Base-by-base conservation (phyloP, 345 rosid species). In the Garcia nutans region DNA sequence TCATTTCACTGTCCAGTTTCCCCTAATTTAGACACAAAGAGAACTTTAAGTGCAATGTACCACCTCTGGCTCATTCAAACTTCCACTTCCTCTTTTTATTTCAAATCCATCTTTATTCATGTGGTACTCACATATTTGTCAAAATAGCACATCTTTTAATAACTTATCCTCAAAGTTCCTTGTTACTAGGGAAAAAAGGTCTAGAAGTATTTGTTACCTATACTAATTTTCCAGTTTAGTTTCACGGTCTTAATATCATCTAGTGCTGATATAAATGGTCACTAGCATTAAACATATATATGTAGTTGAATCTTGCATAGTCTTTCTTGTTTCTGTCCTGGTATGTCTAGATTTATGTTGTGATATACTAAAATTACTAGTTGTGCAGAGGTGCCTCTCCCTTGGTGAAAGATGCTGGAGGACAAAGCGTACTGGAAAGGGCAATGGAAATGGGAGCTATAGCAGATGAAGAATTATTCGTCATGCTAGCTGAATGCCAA, bases 391-490 rank as follows among this genome's bases (percentile, higher is more conserved):
- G 97, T 17, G 93, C 93, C 42, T 81, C 87, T 10, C 86, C 94
- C 60, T 87, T 91, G 0, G 81, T 89, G 74, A 92, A 84, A 79
- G 98, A 94, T 61, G 87, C 82, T 13, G 90, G 89, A 68, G 98
- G 98, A 16, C 85, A 87, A 74, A 89, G 87, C 63, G 91, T 87
- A 42, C 80, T 94, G 70, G 98, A 94, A 72, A 92, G 97, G 75
- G 93, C 94, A 44, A 94, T 92, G 98, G 97, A 92, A 77, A 91
- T 85, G 85, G 98, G 98, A 74, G 93, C 98, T 31, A 92, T 94
- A 64, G 83, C 92, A 5, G 96, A 94, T 62, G 98, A 94, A 74
- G 90, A 92, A 79, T 86, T 94, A 44, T 92, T 94, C 78, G 81
- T 94, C 78, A 64, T 89, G 81, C 93, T 94, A 45, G 83, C 90